Conservation (phyloP, 768 basidiomycete genomes). For the Leucogyrophana mollusca region DNA sequence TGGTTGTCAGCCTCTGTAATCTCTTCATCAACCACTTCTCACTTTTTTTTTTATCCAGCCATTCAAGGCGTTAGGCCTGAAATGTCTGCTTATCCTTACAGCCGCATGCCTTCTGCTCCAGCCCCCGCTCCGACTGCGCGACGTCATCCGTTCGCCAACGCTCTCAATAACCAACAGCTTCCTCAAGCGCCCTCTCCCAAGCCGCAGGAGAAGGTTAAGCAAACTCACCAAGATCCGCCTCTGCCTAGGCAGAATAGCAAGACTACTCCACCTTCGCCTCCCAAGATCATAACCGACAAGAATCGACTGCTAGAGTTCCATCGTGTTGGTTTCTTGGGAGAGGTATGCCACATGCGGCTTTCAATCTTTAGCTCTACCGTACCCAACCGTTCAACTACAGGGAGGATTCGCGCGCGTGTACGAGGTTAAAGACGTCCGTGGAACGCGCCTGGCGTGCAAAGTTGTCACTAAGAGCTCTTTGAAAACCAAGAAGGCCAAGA, state of each 20-base stretch:
- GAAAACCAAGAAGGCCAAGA: slow-evolving; percentile 95
- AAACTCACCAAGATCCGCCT: slow-evolving; percentile 55
- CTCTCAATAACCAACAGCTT: slow-evolving; percentile 34
- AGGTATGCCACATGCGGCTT: slow-evolving; percentile 51
- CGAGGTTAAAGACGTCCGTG: slow-evolving; percentile 77
- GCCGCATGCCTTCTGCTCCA: slow-evolving; percentile 32
- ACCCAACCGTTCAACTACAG: slow-evolving; percentile 23
- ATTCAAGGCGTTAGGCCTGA: slow-evolving; percentile 50
- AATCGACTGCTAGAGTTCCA: slow-evolving; percentile 53
- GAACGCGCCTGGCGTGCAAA: slow-evolving; percentile 79
- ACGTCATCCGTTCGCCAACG: slow-evolving; percentile 43
- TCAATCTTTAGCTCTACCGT: background rate
- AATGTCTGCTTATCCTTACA: slow-evolving; percentile 39
- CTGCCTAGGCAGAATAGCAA: slow-evolving; percentile 82
- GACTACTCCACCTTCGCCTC: slow-evolving; percentile 78
- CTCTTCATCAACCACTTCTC: slow-evolving; percentile 1
- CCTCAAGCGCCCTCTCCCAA: slow-evolving; percentile 33
- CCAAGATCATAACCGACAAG: slow-evolving; percentile 71
- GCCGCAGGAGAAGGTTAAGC: slow-evolving; percentile 37
- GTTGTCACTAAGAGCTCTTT: slow-evolving; percentile 91
- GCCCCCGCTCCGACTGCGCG: slow-evolving; percentile 27
- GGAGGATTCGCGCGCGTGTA: slow-evolving; percentile 98
- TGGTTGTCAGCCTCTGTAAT: slow-evolving; percentile 10
- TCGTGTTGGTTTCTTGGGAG: slow-evolving; percentile 83
- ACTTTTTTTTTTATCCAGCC: slow-evolving; percentile 9